These are phyloP conservation scores for Aspergillus hancockii DNA, from an alignment of 495 filamentous ascomycete species.

Conservation along the genomic window DNA sequence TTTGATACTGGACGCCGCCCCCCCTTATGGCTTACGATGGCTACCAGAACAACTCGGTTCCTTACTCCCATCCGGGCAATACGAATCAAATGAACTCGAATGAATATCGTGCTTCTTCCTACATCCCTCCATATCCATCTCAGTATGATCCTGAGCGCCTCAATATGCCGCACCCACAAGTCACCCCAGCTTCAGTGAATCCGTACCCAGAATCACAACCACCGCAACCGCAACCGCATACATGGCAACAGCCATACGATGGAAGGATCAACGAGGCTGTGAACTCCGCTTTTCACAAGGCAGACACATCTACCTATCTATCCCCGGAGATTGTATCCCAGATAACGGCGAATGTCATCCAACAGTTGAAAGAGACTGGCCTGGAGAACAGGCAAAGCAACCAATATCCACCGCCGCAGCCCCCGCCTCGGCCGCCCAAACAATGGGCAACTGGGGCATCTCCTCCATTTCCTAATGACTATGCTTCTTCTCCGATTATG, in stretches of 20 bases:
- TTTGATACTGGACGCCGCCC: constrained; percentile 1
- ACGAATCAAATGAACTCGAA: constrained; percentile 25
- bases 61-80: constrained; percentile 31
- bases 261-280: constrained; percentile 52
- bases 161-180: constrained; percentile 43
- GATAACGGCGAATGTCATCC: constrained; percentile 55
- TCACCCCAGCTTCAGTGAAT: constrained; percentile 19
- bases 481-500: constrained; percentile 31
- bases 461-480: constrained; percentile 29
- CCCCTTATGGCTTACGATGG: constrained; percentile 46
- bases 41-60: constrained; percentile 30
- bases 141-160: constrained; percentile 36
- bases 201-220: constrained; percentile 21
- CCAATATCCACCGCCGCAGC: constrained; percentile 28
- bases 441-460: constrained; percentile 31
- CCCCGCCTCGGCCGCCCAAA: constrained; percentile 33
- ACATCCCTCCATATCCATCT: constrained; percentile 38
- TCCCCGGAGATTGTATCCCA: constrained; percentile 53
- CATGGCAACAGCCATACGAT: constrained; percentile 17
- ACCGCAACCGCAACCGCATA: constrained; percentile 18
- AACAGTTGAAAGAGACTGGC: constrained; percentile 50
- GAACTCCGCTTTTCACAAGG: constrained; percentile 42
- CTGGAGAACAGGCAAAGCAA: constrained; percentile 34
- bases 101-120: constrained; percentile 24
- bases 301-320: constrained; percentile 37